phyloP scores from a whole-genome alignment of 345 rosid genomes.

The Hibiscus trionum region DNA sequence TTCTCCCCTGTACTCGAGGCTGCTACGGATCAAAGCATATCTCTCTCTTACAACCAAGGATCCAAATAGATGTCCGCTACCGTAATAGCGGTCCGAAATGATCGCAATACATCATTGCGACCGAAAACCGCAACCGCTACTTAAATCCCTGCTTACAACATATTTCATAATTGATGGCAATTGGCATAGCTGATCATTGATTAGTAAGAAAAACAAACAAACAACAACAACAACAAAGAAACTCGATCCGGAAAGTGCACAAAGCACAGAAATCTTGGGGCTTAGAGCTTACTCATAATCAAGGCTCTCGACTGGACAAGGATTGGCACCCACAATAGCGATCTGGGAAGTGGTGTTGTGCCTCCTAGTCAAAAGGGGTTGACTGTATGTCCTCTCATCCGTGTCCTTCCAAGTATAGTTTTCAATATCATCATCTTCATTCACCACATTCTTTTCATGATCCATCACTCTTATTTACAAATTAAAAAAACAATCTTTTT shows the following conservation, averaged over 20 bases:
- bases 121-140: no score
- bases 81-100: no score
- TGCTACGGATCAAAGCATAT: not conserved
- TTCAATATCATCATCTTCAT: constrained; percentile 20
- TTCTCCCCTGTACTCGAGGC: not conserved
- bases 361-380: constrained; percentile 39
- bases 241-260: no score
- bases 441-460: constrained; percentile 5
- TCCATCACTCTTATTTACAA: constrained; percentile 11
- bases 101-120: no score
- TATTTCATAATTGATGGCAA: not conserved
- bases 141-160: no score
- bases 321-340: constrained; percentile 40
- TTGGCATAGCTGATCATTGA: not conserved
- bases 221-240: no score
- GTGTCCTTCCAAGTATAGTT: constrained; percentile 4
- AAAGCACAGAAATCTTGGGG: not conserved
- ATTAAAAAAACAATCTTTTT: not conserved
- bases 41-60: not conserved
- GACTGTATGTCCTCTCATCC: constrained; percentile 21
- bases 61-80: no score
- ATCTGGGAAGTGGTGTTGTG: constrained; percentile 40
- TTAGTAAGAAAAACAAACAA: not conserved
- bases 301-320: constrained; percentile 41
- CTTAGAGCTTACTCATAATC: constrained; percentile 35